Evolutionary conservation across 1,284 basidiomycete genomes (phyloP).

Genomic region (Microbotryum saponariae): DNA sequence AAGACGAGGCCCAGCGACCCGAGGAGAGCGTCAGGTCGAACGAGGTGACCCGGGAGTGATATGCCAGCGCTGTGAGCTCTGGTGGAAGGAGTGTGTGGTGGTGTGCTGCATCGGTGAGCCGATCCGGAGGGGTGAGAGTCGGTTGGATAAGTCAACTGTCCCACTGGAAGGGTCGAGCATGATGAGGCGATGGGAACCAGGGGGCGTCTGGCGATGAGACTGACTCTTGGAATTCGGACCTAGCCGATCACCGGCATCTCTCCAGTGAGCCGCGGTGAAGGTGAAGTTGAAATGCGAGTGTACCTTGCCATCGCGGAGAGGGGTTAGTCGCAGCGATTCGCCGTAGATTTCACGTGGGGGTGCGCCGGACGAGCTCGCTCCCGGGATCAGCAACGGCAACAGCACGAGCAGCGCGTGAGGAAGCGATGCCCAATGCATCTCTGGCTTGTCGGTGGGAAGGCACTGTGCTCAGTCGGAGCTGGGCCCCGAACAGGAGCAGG

Average conservation of each 20-base stretch:
- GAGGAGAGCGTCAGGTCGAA: conserved; percentile 56
- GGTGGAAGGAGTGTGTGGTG: conserved; percentile 81
- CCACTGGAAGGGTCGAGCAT: not conserved
- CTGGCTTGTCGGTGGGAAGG: too few species aligned
- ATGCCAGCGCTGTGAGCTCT: conserved; percentile 72
- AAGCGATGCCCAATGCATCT: too few species aligned
- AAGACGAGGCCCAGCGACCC: conserved; percentile 26
- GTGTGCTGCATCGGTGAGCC: conserved; percentile 48
- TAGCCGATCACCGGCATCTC: conserved; percentile 46
- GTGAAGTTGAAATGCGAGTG: conserved; percentile 75
- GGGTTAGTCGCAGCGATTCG: conserved; percentile 64
- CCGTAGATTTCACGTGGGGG: conserved; percentile 28
- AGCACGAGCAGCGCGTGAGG: too few species aligned
- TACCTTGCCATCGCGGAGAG: conserved; percentile 76
- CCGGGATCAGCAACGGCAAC: too few species aligned
- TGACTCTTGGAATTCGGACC: conserved; percentile 49
- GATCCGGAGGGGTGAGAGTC: conserved; percentile 3
- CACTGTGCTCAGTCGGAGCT: too few species aligned
- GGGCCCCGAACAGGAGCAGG: too few species aligned
- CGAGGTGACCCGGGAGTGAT: conserved; percentile 73
- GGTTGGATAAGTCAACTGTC: not conserved
- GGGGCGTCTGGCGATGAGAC: conserved; percentile 29
- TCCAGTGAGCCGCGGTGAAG: conserved; percentile 44
- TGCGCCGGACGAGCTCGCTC: too few species aligned
- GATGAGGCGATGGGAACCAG: too few species aligned